Evolutionary conservation across 1,284 basidiomycete genomes (phyloP).

Genomic region (Melampsora larici-populina): DNA sequence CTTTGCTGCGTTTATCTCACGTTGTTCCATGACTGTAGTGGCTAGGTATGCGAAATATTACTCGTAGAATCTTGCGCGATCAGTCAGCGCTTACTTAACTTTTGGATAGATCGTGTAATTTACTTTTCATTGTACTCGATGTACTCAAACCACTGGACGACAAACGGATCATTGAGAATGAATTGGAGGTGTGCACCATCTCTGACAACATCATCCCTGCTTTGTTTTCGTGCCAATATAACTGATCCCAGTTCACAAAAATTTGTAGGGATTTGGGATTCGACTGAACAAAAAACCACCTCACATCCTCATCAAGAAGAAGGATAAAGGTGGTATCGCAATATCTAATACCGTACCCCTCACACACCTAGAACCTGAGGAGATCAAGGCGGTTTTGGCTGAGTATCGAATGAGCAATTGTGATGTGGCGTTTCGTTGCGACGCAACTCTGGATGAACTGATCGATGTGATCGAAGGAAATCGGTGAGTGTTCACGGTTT

Average conservation of each 20-base stretch:
- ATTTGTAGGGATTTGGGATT: constrained; percentile 57
- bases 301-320: constrained; percentile 71
- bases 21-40: not conserved
- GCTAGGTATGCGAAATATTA: not conserved
- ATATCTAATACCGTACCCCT: constrained; percentile 94
- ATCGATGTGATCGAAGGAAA: constrained; percentile 95
- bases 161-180: constrained; percentile 83
- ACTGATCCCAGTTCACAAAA: not conserved
- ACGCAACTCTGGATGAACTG: constrained; percentile 94
- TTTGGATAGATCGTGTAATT: constrained; percentile 95
- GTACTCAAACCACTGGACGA: constrained; percentile 95
- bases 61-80: not conserved
- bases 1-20: constrained; percentile 16
- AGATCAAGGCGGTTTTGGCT: constrained; percentile 90
- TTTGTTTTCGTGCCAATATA: not conserved
- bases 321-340: constrained; percentile 89
- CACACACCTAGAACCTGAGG: constrained; percentile 92
- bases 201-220: not conserved
- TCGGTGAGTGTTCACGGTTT: constrained; percentile 59
- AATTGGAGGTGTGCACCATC: constrained; percentile 69
- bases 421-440: constrained; percentile 90
- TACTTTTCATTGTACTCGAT: constrained; percentile 98
- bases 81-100: constrained; percentile 29
- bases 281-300: constrained; percentile 93
- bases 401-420: constrained; percentile 85